Conservation (phyloP, 768 basidiomycete species). For the Boletus rubropictus region DNA sequence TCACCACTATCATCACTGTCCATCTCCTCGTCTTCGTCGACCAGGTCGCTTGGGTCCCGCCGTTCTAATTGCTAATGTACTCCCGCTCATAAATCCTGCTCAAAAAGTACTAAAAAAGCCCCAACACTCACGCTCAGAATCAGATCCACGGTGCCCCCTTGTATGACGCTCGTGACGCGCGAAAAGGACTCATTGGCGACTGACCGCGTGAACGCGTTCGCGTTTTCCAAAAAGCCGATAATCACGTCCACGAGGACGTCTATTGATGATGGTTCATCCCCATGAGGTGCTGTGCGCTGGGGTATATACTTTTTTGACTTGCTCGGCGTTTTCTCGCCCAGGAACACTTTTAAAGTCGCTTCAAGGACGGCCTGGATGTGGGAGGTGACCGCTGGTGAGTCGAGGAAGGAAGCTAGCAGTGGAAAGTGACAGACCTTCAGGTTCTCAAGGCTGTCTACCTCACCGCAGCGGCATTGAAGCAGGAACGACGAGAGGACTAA, state of each 20-base stretch:
- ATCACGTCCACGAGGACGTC: slow-evolving; percentile 86
- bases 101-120: not conserved
- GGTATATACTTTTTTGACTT: slow-evolving; percentile 36
- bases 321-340: slow-evolving; percentile 33
- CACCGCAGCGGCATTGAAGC: slow-evolving; percentile 66
- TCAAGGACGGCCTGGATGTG: slow-evolving; percentile 52
- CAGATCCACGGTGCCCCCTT: slow-evolving; percentile 69
- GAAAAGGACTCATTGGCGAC: slow-evolving; percentile 78
- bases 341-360: slow-evolving; percentile 52
- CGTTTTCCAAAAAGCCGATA: slow-evolving; percentile 83
- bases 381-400: not conserved
- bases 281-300: slow-evolving; percentile 3
- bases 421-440: slow-evolving; percentile 49
- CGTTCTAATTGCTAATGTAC: slow-evolving; percentile 76
- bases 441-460: slow-evolving; percentile 51
- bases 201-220: slow-evolving; percentile 72
- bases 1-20: slow-evolving; percentile 33
- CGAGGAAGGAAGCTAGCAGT: not conserved
- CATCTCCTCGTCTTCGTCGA: slow-evolving; percentile 39
- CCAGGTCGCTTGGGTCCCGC: slow-evolving; percentile 53
- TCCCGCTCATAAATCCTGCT: not conserved
- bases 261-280: slow-evolving; percentile 51
- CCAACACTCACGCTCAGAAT: slow-evolving; percentile 64
- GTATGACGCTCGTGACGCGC: slow-evolving; percentile 59
- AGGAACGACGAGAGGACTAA: slow-evolving; percentile 66